Conservation (phyloP, 192 early-diverging fungal species). For the Entomortierella parvispora region DNA sequence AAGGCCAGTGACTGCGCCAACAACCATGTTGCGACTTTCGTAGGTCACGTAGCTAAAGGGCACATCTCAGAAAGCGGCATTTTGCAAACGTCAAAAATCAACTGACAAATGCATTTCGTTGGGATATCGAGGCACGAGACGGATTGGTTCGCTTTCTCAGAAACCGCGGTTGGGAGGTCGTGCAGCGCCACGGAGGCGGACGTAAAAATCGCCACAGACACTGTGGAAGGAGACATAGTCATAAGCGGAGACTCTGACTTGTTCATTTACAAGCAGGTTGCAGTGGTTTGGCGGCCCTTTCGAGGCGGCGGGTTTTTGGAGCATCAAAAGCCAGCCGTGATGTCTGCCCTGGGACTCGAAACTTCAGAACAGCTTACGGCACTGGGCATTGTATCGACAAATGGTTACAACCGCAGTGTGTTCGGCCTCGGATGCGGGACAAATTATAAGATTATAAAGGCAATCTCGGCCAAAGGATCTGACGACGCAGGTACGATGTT, state of each 20-base stretch:
- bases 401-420: too few relatives aligned
- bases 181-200: slow-evolving; percentile 10
- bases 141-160: not conserved
- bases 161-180: not conserved
- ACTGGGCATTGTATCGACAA: not conserved
- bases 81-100: not conserved
- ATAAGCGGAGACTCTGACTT: too few relatives aligned
- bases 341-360: too few relatives aligned
- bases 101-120: not conserved
- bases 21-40: not conserved
- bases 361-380: not conserved
- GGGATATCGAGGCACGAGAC: not conserved
- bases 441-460: not conserved
- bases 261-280: not conserved
- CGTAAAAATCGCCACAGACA: not conserved
- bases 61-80: not conserved
- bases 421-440: not conserved
- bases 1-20: not conserved
- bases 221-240: not conserved
- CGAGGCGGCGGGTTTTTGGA: not conserved
- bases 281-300: not conserved
- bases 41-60: not conserved
- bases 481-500: not conserved
- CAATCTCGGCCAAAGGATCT: not conserved
- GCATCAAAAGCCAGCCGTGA: not conserved